Conservation (phyloP, 164 flowering plant species). For the Aristolochia fimbriata region DNA sequence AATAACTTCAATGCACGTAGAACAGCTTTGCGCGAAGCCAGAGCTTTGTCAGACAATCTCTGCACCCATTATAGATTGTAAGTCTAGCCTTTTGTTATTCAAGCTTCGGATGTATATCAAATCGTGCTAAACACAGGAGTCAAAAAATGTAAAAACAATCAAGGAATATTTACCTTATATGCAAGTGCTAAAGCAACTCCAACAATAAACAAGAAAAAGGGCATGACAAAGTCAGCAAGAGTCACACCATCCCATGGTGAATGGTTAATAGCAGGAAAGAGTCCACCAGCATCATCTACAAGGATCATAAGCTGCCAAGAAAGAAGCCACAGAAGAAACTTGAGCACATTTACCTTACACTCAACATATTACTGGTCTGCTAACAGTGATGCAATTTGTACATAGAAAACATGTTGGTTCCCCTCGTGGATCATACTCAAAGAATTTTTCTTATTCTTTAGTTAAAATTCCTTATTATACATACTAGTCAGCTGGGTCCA, state of each 20-base stretch:
- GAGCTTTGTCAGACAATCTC: conserved; percentile 32
- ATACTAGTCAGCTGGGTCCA: no score
- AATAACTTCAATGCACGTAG: conserved; percentile 47
- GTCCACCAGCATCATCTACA: conserved; percentile 66
- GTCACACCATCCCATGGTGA: conserved; percentile 79
- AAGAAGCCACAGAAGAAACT: background rate
- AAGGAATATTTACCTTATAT: conserved; percentile 43
- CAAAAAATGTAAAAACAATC: no score
- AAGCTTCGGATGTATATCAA: no score
- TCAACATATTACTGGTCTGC: no score
- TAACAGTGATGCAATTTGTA: no score
- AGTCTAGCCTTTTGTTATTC: background rate
- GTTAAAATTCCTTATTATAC: no score
- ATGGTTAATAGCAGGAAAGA: conserved; percentile 59
- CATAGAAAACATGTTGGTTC: no score
- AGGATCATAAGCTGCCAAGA: conserved; percentile 68
- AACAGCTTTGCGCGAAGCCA: conserved; percentile 45
- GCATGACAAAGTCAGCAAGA: conserved; percentile 78
- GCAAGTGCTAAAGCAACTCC: conserved; percentile 62
- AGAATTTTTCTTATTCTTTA: no score
- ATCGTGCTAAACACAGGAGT: no score
- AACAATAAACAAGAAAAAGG: conserved; percentile 77
- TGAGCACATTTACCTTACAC: background rate
- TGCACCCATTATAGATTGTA: conserved; percentile 12
- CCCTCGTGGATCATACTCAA: no score